Conservation (phyloP, 202 grass and related monocot genomes). For the Carex sylvatica region DNA sequence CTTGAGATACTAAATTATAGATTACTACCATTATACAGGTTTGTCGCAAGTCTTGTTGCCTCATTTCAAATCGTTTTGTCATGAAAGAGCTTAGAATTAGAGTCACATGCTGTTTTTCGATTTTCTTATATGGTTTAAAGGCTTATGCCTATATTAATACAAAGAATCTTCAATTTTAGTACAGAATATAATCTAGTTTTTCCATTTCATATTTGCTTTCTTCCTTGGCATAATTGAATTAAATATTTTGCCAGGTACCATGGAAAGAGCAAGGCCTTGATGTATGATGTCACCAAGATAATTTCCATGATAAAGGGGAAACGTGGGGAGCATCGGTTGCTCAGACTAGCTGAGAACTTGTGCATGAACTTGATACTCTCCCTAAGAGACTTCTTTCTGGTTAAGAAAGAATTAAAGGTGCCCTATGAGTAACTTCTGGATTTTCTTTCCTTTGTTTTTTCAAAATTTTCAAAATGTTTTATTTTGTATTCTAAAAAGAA, state of each 20-base stretch:
- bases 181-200: neutral
- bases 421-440: neutral
- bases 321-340: slow-evolving; percentile 90
- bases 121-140: slow-evolving; percentile 5
- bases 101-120: neutral
- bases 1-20: slow-evolving; percentile 99
- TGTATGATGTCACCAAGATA: slow-evolving; percentile 99
- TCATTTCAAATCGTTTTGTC: slow-evolving; percentile 14
- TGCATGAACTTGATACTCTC: slow-evolving; percentile 99
- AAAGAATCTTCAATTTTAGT: neutral
- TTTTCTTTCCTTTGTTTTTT: slow-evolving; percentile 28
- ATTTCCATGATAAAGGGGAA: slow-evolving; percentile 97
- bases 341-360: slow-evolving; percentile 97
- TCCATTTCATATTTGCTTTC: slow-evolving; percentile 10
- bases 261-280: slow-evolving; percentile 96
- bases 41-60: slow-evolving; percentile 12
- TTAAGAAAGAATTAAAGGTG: slow-evolving; percentile 99
- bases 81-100: neutral
- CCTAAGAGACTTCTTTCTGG: slow-evolving; percentile 92
- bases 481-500: neutral
- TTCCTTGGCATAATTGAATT: slow-evolving; percentile 12
- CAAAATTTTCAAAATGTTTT: slow-evolving; percentile 10
- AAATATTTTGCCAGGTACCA: slow-evolving; percentile 53
- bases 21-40: slow-evolving; percentile 96
- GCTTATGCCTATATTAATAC: neutral